Evolutionary conservation across 2,329 filamentous ascomycete genomes (phyloP), one percentile per base, ranked within the genome.

Genomic region (Sporothrix protearum): DNA sequence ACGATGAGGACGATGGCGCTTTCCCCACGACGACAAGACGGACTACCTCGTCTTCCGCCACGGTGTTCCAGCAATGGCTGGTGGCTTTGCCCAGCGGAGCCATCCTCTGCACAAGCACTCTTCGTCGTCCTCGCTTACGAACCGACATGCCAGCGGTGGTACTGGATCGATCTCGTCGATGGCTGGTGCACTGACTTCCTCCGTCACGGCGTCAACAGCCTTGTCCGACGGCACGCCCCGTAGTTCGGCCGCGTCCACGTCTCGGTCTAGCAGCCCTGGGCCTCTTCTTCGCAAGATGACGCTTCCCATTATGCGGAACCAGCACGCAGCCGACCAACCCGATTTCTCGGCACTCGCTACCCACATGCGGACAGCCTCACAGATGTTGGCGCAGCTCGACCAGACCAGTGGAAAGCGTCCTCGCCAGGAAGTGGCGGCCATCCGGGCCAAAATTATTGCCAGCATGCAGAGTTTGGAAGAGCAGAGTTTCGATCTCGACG

Each of bases 381-480:
- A 94, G 79, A 96, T 96, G 92, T 83, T 96, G 57, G 91, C 92
- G 16, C 92, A 96, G 77, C 85, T 96, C 10, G 92, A 96, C 72
- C 88, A 91, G 1, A 95, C 91, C 28, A 91, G 91, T 74, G 91
- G 92, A 36, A 96, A 95, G 80, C 85, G 92, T 45, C 92, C 92
- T 0, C 91, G 88, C 77, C 88, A 89, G 39, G 92, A 96, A 80
- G 92, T 96, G 4, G 92, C 92, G 22, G 91, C 92, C 8, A 96
- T 96, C 79, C 87, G 93, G 76, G 89, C 92, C 53, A 94, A 93
- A 81, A 96, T 96, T 74, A 96, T 96, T 76, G 92, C 92, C 2
- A 95, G 92, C 79, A 96, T 96, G 93, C 92, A 96, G 79, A 93
- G 87, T 75, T 82, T 96, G 9, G 92, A 96, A 79, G 93, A 96